These are phyloP conservation scores for Eucalyptus rudis DNA, from an alignment of 345 rosid species.

Conservation along the genomic window DNA sequence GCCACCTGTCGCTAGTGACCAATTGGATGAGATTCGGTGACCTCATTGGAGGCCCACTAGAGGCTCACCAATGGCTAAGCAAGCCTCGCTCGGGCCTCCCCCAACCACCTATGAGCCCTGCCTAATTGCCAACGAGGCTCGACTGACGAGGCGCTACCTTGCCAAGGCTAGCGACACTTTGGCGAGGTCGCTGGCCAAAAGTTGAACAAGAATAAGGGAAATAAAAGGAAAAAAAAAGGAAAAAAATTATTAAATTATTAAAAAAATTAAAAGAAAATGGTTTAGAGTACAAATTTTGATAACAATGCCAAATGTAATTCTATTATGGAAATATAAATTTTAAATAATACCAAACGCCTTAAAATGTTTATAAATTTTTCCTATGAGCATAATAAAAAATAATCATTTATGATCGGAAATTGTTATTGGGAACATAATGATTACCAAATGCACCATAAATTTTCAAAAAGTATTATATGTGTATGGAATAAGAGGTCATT, in stretches of 20 bases:
- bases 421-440: fast-evolving
- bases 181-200: fast-evolving
- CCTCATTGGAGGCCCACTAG: too few relatives aligned
- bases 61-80: fast-evolving
- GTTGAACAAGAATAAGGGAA: too few relatives aligned
- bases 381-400: fast-evolving
- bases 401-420: fast-evolving
- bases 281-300: too few relatives aligned
- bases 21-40: fast-evolving
- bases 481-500: not conserved
- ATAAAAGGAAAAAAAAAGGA: fast-evolving
- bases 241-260: too few relatives aligned
- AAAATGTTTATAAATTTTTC: too few relatives aligned
- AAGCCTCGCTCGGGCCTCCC: fast-evolving
- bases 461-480: not conserved
- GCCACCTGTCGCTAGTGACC: fast-evolving
- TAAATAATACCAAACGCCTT: fast-evolving
- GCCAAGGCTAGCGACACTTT: fast-evolving
- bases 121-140: fast-evolving
- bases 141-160: fast-evolving
- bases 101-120: too few relatives aligned
- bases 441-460: fast-evolving
- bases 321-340: too few relatives aligned
- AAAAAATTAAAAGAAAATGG: too few relatives aligned
- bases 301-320: too few relatives aligned